Evolutionary conservation across 306 rosid genomes (phyloP).

Genomic region (Psophocarpus tetragonolobus): DNA sequence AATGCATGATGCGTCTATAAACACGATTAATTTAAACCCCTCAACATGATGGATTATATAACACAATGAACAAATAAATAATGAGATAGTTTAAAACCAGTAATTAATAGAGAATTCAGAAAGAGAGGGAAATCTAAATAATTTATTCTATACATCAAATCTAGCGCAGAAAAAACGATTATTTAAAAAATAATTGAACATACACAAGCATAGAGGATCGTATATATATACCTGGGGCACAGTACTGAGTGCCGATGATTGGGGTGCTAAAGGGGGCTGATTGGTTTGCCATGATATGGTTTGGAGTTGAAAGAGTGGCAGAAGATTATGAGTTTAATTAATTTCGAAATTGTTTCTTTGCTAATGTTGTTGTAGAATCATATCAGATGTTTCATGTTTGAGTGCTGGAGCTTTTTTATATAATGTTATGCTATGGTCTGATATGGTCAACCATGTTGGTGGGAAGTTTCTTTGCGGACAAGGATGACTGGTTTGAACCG

Average conservation of each 20-base stretch:
- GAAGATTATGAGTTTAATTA: background rate
- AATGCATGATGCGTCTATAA: background rate
- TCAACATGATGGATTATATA: background rate
- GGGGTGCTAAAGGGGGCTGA: background rate
- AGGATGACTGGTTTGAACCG: background rate
- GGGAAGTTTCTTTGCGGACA: background rate
- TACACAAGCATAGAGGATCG: background rate
- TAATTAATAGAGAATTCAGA: background rate
- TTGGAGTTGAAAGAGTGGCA: background rate
- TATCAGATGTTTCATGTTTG: background rate
- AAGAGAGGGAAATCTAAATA: too few species aligned
- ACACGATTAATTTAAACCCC: background rate
- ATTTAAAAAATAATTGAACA: background rate
- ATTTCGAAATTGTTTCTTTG: background rate
- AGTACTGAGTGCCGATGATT: constrained; percentile 30
- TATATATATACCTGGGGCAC: background rate
- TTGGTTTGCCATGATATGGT: background rate
- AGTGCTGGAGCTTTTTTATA: background rate
- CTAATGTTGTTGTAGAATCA: background rate
- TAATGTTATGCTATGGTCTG: background rate
- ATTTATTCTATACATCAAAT: background rate
- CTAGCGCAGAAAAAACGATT: too few species aligned
- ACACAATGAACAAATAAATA: background rate
- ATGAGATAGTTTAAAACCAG: background rate
- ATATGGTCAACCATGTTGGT: constrained; percentile 5